Evolutionary conservation across 176 grass and related monocot genomes (phyloP).

Genomic region (Zizania latifolia): DNA sequence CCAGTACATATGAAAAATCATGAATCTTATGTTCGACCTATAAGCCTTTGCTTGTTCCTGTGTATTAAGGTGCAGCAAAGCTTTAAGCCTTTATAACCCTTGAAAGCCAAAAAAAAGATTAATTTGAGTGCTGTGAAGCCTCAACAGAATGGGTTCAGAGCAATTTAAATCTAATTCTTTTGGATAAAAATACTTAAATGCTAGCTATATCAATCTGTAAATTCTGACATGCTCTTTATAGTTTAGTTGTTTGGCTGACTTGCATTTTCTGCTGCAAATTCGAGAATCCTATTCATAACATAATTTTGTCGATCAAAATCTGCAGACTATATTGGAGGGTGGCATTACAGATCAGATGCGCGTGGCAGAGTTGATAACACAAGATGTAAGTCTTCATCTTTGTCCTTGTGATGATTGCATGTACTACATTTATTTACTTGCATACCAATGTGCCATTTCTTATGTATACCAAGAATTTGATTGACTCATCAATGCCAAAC

Average conservation of each 20-base stretch:
- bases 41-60: slow-evolving; percentile 9
- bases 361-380: slow-evolving; percentile 84
- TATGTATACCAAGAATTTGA: background rate
- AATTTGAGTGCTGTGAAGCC: background rate
- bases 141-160: background rate
- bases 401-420: background rate
- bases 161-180: no score
- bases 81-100: background rate
- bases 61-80: background rate
- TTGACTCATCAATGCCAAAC: background rate
- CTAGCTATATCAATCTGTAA: background rate
- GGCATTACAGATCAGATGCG: slow-evolving; percentile 93
- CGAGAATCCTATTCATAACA: slow-evolving; percentile 6
- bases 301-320: slow-evolving; percentile 15
- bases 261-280: background rate
- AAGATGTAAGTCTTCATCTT: slow-evolving; percentile 75
- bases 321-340: slow-evolving; percentile 89
- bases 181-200: no score
- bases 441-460: background rate
- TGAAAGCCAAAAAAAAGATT: background rate
- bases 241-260: background rate
- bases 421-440: background rate
- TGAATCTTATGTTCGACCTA: background rate
- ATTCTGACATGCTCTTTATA: background rate
- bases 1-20: background rate